Base-by-base conservation (phyloP, 2,329 filamentous ascomycete genomes). In the Penicillium crustosum region DNA sequence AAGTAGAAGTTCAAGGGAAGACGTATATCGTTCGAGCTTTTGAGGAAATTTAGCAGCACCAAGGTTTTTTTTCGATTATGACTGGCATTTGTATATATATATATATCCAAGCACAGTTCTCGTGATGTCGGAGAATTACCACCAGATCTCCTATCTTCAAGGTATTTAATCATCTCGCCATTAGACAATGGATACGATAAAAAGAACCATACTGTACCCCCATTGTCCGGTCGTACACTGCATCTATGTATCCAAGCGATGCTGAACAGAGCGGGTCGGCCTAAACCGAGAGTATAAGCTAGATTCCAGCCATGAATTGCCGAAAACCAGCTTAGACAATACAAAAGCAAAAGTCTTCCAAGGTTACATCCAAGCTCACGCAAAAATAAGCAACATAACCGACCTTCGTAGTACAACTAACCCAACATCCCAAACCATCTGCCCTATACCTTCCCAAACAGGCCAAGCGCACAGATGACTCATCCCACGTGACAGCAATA, bases 1-100 rank as follows among this genome's bases (percentile, higher is more conserved):
- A 61, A 10, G 58, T 70, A 5, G 13, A 45, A 0, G 23, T 72
- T 10, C 21, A 53, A 5, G 68, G 64, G 0, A 49, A 52, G 17
- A 29, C 39, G 8, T 73, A 65, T 55, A 61, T 66, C 41, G 64
- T 73, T 36, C 65, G 68, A 47, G 66, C 67, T n/a, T 70, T 66
- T 36, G 70, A 72, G 50, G 62, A 63, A 35, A 66, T 64, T 31
- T 21, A 29, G 33, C 17, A 27, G 9, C 6, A 23, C 4, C 0
- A 17, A 7, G n/a, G 8, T 47, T 17, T 10, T 17, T 10, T 9
- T 10, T 47, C 19, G 2, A 17, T 33, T 10, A 23, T 17, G n/a
- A 21, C 4, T 2, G 1, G 2, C 29, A 6, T 23, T 47, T 17
- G 5, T 0, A 10, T 12, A 36, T 2, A 7, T 4, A 39, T 4